These are phyloP conservation scores for Fraxinus cuspidata DNA, from an alignment of 257 asterid species.

Conservation along the genomic window DNA sequence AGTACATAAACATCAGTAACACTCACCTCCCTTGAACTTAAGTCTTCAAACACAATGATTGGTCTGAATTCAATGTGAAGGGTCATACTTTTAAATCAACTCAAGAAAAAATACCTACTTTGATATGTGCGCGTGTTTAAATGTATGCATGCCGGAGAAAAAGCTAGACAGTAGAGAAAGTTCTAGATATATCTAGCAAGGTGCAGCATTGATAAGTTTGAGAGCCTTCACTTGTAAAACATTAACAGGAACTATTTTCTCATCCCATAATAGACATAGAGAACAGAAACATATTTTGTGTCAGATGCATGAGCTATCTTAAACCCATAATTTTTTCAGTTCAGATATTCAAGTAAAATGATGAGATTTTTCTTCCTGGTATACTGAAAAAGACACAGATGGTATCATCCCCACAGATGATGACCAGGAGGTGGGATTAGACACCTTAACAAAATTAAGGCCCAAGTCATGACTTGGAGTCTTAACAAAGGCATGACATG, in stretches of 20 bases:
- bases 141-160: neutral
- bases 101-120: neutral
- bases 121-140: neutral
- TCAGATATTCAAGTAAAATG: neutral
- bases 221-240: neutral
- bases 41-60: neutral
- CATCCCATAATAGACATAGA: neutral
- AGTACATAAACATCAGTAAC: neutral
- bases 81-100: neutral
- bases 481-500: neutral
- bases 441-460: neutral
- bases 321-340: neutral
- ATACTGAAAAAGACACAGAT: neutral
- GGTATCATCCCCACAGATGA: neutral
- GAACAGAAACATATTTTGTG: neutral
- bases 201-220: neutral
- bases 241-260: neutral
- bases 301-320: neutral
- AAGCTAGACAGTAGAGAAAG: neutral
- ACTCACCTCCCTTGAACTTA: slow-evolving; percentile 1
- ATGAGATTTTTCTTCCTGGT: neutral
- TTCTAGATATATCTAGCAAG: neutral
- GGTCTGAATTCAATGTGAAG: neutral
- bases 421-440: neutral
- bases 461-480: neutral